A percentile compares a stretch with the other conserved stretches of the same genome.
Evolutionary conservation across 768 basidiomycete species (phyloP).

Genomic region (Mycena albidolilacea): DNA sequence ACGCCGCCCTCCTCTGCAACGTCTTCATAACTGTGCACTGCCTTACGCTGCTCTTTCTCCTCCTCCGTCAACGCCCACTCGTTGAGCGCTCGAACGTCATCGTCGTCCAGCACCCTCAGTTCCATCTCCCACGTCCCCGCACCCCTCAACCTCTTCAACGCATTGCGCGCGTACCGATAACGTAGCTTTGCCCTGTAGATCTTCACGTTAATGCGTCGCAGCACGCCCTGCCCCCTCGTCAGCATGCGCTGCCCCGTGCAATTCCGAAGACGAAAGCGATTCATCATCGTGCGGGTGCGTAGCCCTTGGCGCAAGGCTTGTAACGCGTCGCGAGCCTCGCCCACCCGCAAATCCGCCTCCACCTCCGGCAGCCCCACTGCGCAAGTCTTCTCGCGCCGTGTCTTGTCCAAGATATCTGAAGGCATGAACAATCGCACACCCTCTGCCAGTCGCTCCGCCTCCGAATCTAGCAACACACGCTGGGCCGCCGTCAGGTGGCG

Average conservation of each 20-base stretch:
- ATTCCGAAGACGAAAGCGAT: too few relatives aligned
- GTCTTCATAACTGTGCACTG: not conserved
- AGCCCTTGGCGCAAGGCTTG: too few relatives aligned
- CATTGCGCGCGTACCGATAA: not conserved
- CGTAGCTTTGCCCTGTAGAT: too few relatives aligned
- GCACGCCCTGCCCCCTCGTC: not conserved
- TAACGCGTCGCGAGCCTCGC: too few relatives aligned
- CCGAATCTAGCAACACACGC: not conserved
- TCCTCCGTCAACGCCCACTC: not conserved
- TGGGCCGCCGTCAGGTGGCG: not conserved
- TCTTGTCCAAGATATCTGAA: conserved; percentile 1
- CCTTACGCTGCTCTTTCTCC: not conserved
- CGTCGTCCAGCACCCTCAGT: not conserved
- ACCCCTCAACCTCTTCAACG: too few relatives aligned
- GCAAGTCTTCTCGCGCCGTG: not conserved
- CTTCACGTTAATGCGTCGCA: too few relatives aligned
- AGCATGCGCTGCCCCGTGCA: not conserved
- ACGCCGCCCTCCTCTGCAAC: not conserved
- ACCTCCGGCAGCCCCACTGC: not conserved
- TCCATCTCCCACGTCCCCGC: not conserved
- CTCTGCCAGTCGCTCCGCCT: not conserved
- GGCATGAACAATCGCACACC: not conserved
- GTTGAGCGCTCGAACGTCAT: not conserved
- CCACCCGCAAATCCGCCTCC: not conserved
- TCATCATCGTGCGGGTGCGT: too few relatives aligned